Base-by-base conservation (phyloP, 2,329 filamentous ascomycete species). In the Talaromyces sp. region DNA sequence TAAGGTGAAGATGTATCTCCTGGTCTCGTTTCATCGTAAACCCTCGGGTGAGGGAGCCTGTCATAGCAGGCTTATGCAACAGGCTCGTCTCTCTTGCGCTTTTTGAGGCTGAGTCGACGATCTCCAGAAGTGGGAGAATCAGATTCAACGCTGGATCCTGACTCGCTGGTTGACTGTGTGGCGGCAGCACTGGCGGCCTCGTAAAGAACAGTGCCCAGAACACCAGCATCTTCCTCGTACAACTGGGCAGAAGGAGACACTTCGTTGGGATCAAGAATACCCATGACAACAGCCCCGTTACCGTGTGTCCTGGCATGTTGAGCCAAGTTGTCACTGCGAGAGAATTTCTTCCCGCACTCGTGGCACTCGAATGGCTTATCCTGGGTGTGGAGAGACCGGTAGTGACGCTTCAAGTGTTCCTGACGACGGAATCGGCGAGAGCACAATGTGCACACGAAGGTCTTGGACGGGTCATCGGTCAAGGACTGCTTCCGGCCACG, bases 331-430 rank as follows among this genome's bases (percentile, higher is more conserved):
- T 99, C 95, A 72, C 92, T 96, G 73, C 95, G 90, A 22, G 94
- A 98, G 82, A 98, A 99, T 84, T 96, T 97, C 90, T 99, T 99
- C 72, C 95, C 94, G 75, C 95, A 99, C 82, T 99, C 94, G 70
- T 88, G 87, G 84, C 95, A 99, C 82, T 96, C 92, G 74, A 98
- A 99, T 5, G 95, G 95, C 88, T 98, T 99, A 77, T 98, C 95
- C 75, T 96, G 90, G 1, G 95, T 99, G 84, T 99, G 95, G 57
- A 99, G 92, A 65, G 95, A 98, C 72, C 95, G 90, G 84, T 97
- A 97, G 84, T 99, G 95, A 68, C 95, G 91, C 88, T 99, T 99
- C 67, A 99, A 87, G 76, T 99, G 95, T 80, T 99, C 95, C 81
- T 99, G 95, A 68, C 95, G 92, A 68, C 95, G 91, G 90, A 99